Percentiles rank a stretch among this genome's conserved stretches.
Evolutionary conservation across 169 alveolate species (phyloP).

Genomic region (Plasmodium falciparum): DNA sequence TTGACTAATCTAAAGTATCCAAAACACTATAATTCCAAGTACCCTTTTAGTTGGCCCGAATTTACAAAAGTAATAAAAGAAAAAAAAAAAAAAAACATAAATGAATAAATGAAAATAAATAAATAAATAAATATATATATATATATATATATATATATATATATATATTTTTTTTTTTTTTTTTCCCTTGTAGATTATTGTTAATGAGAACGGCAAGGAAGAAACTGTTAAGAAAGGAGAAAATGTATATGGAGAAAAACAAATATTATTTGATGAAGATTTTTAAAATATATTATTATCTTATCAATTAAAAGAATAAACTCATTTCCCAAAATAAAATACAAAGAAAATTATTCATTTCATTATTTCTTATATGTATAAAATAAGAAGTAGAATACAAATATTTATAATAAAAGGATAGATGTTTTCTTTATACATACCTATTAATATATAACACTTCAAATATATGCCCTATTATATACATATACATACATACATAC

Average conservation of each 20-base stretch:
- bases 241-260: conserved; percentile 71
- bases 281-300: conserved; percentile 18
- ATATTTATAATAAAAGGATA: too few species aligned
- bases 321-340: too few species aligned
- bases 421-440: too few species aligned
- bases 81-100: not conserved
- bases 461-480: too few species aligned
- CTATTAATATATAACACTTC: too few species aligned
- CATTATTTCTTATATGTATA: too few species aligned
- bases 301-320: too few species aligned
- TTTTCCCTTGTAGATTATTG: conserved; percentile 24
- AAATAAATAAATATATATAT: not conserved
- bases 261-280: conserved; percentile 75
- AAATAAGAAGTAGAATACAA: too few species aligned
- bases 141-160: not conserved
- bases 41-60: conserved; percentile 80
- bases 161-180: conserved; percentile 6
- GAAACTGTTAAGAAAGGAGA: conserved; percentile 41
- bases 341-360: too few species aligned
- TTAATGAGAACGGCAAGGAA: conserved; percentile 28
- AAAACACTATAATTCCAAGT: conserved; percentile 76
- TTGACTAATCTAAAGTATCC: conserved; percentile 78
- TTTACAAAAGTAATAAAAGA: conserved; percentile 26
- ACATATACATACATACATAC: too few species aligned
- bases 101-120: too few species aligned